Evolutionary conservation across 2,329 filamentous ascomycete genomes (phyloP), one percentile per base, ranked within the genome.

Genomic region (Aspergillus sp.): DNA sequence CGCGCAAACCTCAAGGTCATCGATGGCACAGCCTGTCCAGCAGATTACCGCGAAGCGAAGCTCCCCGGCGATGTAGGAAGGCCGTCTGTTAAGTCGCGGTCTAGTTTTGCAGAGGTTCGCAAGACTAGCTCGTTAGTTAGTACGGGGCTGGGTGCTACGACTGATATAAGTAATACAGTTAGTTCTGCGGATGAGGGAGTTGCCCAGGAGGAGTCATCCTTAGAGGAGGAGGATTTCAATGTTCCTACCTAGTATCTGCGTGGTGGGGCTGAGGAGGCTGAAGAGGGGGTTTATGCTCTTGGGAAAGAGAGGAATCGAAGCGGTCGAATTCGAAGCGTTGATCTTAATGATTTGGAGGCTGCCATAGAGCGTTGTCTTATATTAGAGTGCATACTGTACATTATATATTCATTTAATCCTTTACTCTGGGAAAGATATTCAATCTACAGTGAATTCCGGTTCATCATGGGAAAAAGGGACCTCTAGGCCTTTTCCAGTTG

Each of bases 1-100:
- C 68, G 72, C 13, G 70, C 69, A 3, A 67, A 72, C 23, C 64
- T 78, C 43, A 70, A 68, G 22, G 61, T 74, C 5, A 55, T 78
- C 6, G 68, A 75, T 13, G 70, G 69, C 5, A 64, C 41, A 1
- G 60, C 58, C 1, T 56, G 45, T 6, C 22, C 48, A 0, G 54
- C 51, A 12, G 65, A 66, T 46, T 10, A 57, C 22, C 57, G 55
- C 9, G 56, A 58, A 2, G 63, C 60, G 1, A 64, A 60, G 49
- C 51, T 68, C 10, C 62, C 61, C 1, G 54, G 56, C 7, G 54
- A 57, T 4, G 42, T 57, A 3, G 65, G 65, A 23, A 56, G 65
- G 23, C 60, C 57, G 17, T 50, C 53, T 4, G 51, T 51, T 6
- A 56, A 60, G 27, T 43, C 48, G 1, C 54, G 55, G 22, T 55